A percentile compares a stretch with the other conserved stretches of the same genome.
These are phyloP conservation scores for Sclerotinia sclerotiorum DNA, from an alignment of 2,329 filamentous ascomycete species.

Conservation along the genomic window DNA sequence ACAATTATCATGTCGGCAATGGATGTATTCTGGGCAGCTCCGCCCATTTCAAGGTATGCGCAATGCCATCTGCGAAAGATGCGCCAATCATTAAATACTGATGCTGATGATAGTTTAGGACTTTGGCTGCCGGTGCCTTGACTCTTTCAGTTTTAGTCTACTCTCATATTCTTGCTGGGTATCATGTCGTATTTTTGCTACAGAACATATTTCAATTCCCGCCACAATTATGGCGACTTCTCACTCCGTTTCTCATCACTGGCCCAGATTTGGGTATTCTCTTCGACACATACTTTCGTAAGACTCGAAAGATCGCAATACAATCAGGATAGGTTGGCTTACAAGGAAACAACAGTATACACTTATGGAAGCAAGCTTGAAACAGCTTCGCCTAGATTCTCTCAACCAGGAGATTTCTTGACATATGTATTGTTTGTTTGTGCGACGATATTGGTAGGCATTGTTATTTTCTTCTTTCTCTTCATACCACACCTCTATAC, in stretches of 20 bases:
- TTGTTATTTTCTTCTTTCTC: slow-evolving; percentile 26
- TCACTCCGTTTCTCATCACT: slow-evolving; percentile 43
- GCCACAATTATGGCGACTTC: slow-evolving; percentile 43
- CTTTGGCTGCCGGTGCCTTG: slow-evolving; percentile 61
- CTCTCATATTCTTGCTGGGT: slow-evolving; percentile 50
- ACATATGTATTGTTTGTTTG: slow-evolving; percentile 64
- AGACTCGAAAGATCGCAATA: slow-evolving; percentile 37
- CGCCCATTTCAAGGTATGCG: slow-evolving; percentile 65
- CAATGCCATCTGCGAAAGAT: slow-evolving; percentile 21
- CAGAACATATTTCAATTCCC: slow-evolving; percentile 52
- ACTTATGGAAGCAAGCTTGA: slow-evolving; percentile 65
- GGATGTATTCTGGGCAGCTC: slow-evolving; percentile 64
- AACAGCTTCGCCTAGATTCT: slow-evolving; percentile 59
- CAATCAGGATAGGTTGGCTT: slow-evolving; percentile 22
- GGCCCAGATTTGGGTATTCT: slow-evolving; percentile 48
- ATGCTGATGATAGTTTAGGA: slow-evolving; percentile 55
- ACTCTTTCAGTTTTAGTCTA: slow-evolving; percentile 59
- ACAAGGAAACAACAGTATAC: slow-evolving; percentile 51
- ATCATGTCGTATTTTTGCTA: slow-evolving; percentile 52
- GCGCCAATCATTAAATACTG: slow-evolving; percentile 40
- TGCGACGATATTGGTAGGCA: slow-evolving; percentile 62
- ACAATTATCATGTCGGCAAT: slow-evolving; percentile 44
- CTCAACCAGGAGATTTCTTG: slow-evolving; percentile 64
- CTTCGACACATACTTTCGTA: slow-evolving; percentile 69
- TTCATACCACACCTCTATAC: slow-evolving; percentile 58